Evolutionary conservation across 257 asterid species (phyloP), one percentile per base, ranked within the genome.

Genomic region (Petrea volubilis): DNA sequence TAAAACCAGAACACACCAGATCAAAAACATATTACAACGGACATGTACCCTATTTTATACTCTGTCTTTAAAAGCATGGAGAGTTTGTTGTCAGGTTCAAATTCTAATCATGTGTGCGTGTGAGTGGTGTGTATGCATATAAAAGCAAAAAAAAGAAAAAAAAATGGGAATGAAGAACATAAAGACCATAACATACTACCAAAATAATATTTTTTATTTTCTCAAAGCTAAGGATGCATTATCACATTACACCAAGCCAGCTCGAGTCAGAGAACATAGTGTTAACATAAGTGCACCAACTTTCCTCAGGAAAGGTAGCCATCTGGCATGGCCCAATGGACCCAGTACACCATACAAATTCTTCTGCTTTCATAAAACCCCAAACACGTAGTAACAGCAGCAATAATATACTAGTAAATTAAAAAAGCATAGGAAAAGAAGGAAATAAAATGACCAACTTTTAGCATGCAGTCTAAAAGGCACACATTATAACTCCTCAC

Each of bases 221-320:
- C 13, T 29, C n/a, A 58, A 57, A 29, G 43, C 43, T 38, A 2
- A 12, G 6, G 10, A 38, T 38, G 36, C n/a, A n/a, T n/a, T n/a
- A 70, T 57, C 60, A 68, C 28, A 70, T 17, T 59, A 61, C 68
- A 70, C 1, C 60, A 44, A n/a, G 57, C 47, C 44, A 53, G 31
- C 23, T 34, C 17, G 2, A 38, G 9, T 38, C 43, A n/a, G n/a
- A n/a, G n/a, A n/a, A n/a, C n/a, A n/a, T n/a, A n/a, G n/a, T n/a
- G n/a, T n/a, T n/a, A n/a, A n/a, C n/a, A n/a, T n/a, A n/a, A n/a
- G n/a, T 46, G 7, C 50, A 13, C 50, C 50, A 43, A 43, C 50
- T 43, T 8, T 4, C 3, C 50, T 3, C 49, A 41, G 12, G n/a
- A 44, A n/a, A 44, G n/a, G 21, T n/a, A 15, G 1, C 15, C 58